Base-by-base conservation (phyloP, 805 yeast species). In the Candida parachauliodes region DNA sequence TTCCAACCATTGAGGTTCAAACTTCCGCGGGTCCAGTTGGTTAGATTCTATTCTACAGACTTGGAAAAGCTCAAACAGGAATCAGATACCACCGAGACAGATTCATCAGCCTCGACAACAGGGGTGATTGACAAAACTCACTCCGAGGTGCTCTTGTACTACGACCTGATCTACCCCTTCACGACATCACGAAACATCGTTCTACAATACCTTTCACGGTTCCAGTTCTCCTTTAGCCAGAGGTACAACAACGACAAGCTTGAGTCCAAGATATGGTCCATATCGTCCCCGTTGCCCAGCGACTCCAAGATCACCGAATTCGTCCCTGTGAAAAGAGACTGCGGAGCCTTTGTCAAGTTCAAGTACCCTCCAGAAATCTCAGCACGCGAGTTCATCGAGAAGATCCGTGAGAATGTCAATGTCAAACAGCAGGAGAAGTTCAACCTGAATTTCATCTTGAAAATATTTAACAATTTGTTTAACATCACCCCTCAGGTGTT, bases 311-410 rank as follows among this genome's bases (percentile, higher is more conserved):
- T 87, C 34, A 68, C 74, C 5, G 79, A 80, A 2, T 70, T 87
- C 21, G 76, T 81, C 22, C 83, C 93, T 0, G 74, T 89, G 39
- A 70, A 68, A 40, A 70, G 95, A 43, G 98, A 93, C 53, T 96
- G 97, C 36, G 98, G 98, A 31, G 96, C 88, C 2, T 89, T 91
- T 70, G 93, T 87, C 25, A 83, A 82, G 46, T 83, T 83, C 49
- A 59, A 65, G 21, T 76, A 85, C 20, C 86, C 89, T 0, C 69
- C 65, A 5, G 70, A 60, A 2, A 58, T 58, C 38, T 61, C 73
- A 4, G 61, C 73, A 4, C 70, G 74, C 28, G 80, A 76, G 16
- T 70, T 83, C 34, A 79, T 81, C 40, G 52, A 69, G 2, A 57
- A 61, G 43, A 68, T 87, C 19, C 74, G 68, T 37, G 49, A 57